Percentiles rank a stretch among this genome's conserved stretches.
These are phyloP conservation scores for Phialocephala sp. DNA, from an alignment of 2,329 filamentous ascomycete genomes.

Conservation along the genomic window DNA sequence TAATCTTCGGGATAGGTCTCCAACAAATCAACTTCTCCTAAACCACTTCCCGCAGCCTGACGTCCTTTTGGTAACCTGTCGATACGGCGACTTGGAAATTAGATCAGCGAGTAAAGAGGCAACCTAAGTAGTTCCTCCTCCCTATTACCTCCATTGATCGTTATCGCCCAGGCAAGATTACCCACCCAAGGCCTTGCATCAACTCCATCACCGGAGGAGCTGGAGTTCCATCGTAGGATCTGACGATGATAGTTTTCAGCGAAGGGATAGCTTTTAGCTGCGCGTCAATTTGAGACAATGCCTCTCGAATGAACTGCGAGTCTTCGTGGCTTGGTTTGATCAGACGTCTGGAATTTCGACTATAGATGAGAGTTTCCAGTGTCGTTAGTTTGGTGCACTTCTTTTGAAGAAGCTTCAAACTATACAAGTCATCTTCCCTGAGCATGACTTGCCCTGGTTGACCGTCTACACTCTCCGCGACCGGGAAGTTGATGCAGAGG, in stretches of 20 bases:
- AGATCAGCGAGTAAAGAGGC: no score
- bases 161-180: slow-evolving; percentile 18
- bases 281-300: slow-evolving; percentile 14
- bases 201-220: slow-evolving; percentile 15
- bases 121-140: no score
- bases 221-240: slow-evolving; percentile 20
- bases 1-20: no score
- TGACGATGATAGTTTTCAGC: slow-evolving; percentile 18
- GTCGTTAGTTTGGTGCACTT: slow-evolving; percentile 13
- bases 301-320: slow-evolving; percentile 12
- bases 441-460: slow-evolving; percentile 14
- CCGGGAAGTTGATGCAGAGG: slow-evolving; percentile 12
- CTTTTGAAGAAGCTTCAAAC: slow-evolving; percentile 18
- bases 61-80: no score
- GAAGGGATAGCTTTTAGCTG: slow-evolving; percentile 21
- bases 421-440: slow-evolving; percentile 16
- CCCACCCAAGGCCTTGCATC: slow-evolving; percentile 18
- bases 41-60: no score
- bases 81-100: no score
- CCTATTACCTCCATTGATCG: slow-evolving; percentile 13
- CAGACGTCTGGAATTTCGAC: slow-evolving; percentile 13
- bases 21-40: no score
- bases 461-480: slow-evolving; percentile 16
- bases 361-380: slow-evolving; percentile 14
- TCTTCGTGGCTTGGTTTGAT: slow-evolving; percentile 8